These are phyloP conservation scores for Collybia mongolica DNA, from an alignment of 768 basidiomycete genomes.

Conservation along the genomic window DNA sequence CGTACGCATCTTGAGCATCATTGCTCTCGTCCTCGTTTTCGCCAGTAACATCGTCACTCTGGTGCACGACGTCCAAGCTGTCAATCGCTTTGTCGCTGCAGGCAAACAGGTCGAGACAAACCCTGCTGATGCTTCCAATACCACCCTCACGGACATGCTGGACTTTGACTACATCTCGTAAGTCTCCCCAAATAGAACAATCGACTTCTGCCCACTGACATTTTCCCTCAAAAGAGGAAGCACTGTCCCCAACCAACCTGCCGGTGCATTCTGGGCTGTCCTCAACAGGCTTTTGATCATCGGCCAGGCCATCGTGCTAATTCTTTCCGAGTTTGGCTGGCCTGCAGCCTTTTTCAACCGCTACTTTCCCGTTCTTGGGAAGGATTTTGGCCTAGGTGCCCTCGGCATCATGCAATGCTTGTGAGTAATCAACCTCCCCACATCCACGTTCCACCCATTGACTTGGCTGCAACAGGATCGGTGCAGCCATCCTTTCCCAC, in stretches of 20 bases:
- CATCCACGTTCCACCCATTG: background rate
- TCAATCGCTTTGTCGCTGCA: constrained; percentile 59
- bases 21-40: constrained; percentile 78
- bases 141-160: constrained; percentile 26
- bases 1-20: constrained; percentile 76
- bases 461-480: constrained; percentile 41
- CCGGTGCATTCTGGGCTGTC: constrained; percentile 90
- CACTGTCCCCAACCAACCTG: constrained; percentile 89
- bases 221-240: constrained; percentile 43
- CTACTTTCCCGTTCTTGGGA: constrained; percentile 86
- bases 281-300: constrained; percentile 86
- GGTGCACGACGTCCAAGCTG: constrained; percentile 71
- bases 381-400: constrained; percentile 81
- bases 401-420: constrained; percentile 87
- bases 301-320: constrained; percentile 76
- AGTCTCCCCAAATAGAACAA: constrained; percentile 21
- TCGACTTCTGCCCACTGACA: too few relatives aligned
- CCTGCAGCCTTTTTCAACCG: constrained; percentile 76
- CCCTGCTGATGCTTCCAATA: constrained; percentile 22
- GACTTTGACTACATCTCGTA: constrained; percentile 82
- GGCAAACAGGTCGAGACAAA: constrained; percentile 13
- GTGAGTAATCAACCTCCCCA: constrained; percentile 37
- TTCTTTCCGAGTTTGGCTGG: constrained; percentile 84
- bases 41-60: constrained; percentile 75
- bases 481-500: constrained; percentile 72